Evolutionary conservation across 2,329 filamentous ascomycete genomes (phyloP).

Genomic region (Ophiostoma triangulosporum): DNA sequence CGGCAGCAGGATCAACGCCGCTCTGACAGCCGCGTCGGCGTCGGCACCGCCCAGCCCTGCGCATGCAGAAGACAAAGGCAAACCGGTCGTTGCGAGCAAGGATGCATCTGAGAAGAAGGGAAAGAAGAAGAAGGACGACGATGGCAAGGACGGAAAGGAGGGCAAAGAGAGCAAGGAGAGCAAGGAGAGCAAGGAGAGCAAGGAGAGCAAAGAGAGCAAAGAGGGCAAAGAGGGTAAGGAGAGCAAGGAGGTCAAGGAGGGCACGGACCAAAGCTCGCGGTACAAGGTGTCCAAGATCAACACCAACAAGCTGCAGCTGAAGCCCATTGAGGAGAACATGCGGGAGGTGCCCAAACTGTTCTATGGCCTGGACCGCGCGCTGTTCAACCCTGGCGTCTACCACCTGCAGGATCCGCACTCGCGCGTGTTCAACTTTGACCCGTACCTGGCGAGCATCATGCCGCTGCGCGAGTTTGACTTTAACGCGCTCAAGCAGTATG

Average conservation of each 20-base stretch:
- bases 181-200: neutral
- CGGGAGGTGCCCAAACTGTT: constrained; percentile 45
- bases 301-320: constrained; percentile 17
- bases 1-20: neutral
- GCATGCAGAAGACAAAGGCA: no score
- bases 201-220: neutral
- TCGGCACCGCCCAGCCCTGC: no score
- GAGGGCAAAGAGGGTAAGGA: neutral
- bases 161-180: neutral
- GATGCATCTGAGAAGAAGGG: neutral
- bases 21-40: neutral
- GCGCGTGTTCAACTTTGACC: constrained; percentile 90
- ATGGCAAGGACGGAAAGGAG: neutral
- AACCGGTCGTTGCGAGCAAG: no score
- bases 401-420: constrained; percentile 79
- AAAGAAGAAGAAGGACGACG: constrained; percentile 2
- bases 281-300: constrained; percentile 17
- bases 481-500: constrained; percentile 67
- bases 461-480: constrained; percentile 89
- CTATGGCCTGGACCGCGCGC: constrained; percentile 71
- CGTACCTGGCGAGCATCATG: constrained; percentile 87
- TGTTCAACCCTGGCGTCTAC: constrained; percentile 92
- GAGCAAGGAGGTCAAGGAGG: neutral
- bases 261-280: neutral
- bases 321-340: constrained; percentile 21